Percentiles rank a stretch among this genome's conserved stretches.
Conservation (phyloP, 352 stramenopile species). For the Achlya hypogyna region DNA sequence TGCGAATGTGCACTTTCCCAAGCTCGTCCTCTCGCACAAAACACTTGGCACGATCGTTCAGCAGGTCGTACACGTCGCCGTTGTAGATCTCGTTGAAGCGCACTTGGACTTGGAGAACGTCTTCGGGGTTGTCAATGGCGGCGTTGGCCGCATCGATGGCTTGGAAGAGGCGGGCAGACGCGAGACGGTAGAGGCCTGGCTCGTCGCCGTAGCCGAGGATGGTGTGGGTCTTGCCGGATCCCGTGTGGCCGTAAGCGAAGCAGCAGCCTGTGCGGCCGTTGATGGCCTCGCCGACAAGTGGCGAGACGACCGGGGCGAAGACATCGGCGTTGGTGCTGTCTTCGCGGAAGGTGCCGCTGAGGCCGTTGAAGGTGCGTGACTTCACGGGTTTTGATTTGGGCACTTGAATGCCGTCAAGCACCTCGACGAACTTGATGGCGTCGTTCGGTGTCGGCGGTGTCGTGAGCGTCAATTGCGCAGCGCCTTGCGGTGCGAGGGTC, state of each 20-base stretch:
- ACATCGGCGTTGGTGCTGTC: conserved; percentile 25
- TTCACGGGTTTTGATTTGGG: conserved; percentile 12
- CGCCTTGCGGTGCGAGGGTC: neutral
- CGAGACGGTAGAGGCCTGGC: conserved; percentile 30
- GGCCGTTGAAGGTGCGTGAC: neutral
- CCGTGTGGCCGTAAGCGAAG: conserved; percentile 51
- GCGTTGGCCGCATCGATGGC: neutral
- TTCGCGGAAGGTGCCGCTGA: neutral
- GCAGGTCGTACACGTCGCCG: conserved; percentile 42
- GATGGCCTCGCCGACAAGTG: conserved; percentile 25
- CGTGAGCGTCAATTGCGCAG: neutral
- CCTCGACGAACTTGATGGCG: conserved; percentile 3
- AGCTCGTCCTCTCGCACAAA: conserved; percentile 41
- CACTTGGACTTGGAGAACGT: conserved; percentile 26
- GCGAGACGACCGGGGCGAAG: conserved; percentile 26
- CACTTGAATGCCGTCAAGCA: conserved; percentile 7
- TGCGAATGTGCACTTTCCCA: conserved; percentile 40
- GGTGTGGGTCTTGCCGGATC: conserved; percentile 53
- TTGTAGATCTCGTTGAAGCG: conserved; percentile 56
- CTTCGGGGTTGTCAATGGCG: neutral
- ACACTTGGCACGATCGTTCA: conserved; percentile 33
- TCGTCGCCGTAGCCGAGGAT: conserved; percentile 42
- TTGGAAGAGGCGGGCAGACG: conserved; percentile 30
- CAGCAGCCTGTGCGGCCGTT: conserved; percentile 34
- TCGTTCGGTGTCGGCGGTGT: neutral